Evolutionary conservation across 805 yeast genomes (phyloP).

Genomic region (Cyberlindnera meyerae): DNA sequence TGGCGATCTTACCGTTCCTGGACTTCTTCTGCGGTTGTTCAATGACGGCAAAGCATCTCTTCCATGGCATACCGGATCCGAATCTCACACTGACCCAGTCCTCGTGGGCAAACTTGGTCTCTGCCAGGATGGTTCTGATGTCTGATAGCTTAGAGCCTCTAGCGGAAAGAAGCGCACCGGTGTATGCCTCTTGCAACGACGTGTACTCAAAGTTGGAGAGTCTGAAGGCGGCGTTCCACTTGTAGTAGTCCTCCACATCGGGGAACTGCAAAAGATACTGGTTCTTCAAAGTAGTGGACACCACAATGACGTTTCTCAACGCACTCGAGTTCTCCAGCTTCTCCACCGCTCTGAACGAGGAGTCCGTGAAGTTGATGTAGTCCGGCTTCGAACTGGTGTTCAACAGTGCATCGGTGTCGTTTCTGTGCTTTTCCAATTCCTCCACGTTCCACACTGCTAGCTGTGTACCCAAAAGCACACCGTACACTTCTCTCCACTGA

Average conservation of each 20-base stretch:
- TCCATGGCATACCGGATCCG: constrained; percentile 98
- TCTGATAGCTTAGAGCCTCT: constrained; percentile 85
- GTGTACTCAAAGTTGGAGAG: constrained; percentile 77
- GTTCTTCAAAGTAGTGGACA: constrained; percentile 89
- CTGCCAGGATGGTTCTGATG: constrained; percentile 78
- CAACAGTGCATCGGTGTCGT: constrained; percentile 41
- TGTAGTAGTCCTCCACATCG: constrained; percentile 53
- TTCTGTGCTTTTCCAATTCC: constrained; percentile 47
- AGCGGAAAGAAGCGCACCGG: constrained; percentile 91
- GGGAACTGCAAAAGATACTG: constrained; percentile 78
- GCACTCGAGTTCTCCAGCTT: constrained; percentile 61
- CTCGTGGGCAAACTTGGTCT: constrained; percentile 79
- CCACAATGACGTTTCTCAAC: constrained; percentile 68
- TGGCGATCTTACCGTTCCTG: constrained; percentile 38
- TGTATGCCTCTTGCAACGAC: constrained; percentile 88
- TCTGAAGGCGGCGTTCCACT: constrained; percentile 83
- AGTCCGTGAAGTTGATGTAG: constrained; percentile 87
- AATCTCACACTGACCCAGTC: constrained; percentile 95
- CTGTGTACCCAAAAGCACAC: constrained; percentile 85
- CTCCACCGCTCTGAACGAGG: constrained; percentile 71
- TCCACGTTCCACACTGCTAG: constrained; percentile 89
- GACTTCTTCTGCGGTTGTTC: constrained; percentile 57
- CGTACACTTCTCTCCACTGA: constrained; percentile 90
- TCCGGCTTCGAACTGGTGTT: constrained; percentile 70
- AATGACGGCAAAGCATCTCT: constrained; percentile 85